phyloP scores from a whole-genome alignment of 176 grass and related monocot genomes.

The Avena atlantica region DNA sequence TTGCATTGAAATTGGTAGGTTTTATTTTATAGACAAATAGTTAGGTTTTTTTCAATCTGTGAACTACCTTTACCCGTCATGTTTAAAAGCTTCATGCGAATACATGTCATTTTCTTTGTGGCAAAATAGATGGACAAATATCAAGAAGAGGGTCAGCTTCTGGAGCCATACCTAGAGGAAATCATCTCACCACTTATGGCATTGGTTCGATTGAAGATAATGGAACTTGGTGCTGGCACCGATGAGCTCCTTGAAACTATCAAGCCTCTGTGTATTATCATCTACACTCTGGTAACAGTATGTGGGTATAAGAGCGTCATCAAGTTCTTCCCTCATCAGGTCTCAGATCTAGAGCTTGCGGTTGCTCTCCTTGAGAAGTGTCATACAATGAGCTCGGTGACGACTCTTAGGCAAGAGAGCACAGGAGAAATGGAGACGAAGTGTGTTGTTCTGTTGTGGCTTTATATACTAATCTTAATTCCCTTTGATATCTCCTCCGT shows the following conservation, averaged over 20 bases:
- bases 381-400: conserved; percentile 56
- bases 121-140: conserved; percentile 90
- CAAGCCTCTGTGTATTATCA: conserved; percentile 92
- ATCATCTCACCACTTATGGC: conserved; percentile 84
- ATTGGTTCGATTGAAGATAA: conserved; percentile 68
- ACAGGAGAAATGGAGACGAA: conserved; percentile 98
- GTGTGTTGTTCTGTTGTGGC: conserved; percentile 93
- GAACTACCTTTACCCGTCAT: conserved; percentile 21
- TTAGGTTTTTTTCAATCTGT: conserved; percentile 30
- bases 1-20: neutral
- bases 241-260: conserved; percentile 70
- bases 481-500: conserved; percentile 97
- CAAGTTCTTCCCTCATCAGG: conserved; percentile 97
- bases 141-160: conserved; percentile 94
- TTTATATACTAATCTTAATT: conserved; percentile 97
- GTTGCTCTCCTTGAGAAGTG: conserved; percentile 84
- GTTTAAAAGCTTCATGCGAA: conserved; percentile 24
- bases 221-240: conserved; percentile 51
- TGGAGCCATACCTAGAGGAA: conserved; percentile 87
- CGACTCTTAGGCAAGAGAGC: conserved; percentile 83
- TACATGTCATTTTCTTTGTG: neutral
- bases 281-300: conserved; percentile 86
- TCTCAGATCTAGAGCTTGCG: conserved; percentile 90
- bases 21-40: neutral
- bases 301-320: conserved; percentile 90